Percentiles rank a stretch among this genome's conserved stretches.
phyloP scores from a whole-genome alignment of 2,329 filamentous ascomycete species.

The Penicillium aurantiogriseum region DNA sequence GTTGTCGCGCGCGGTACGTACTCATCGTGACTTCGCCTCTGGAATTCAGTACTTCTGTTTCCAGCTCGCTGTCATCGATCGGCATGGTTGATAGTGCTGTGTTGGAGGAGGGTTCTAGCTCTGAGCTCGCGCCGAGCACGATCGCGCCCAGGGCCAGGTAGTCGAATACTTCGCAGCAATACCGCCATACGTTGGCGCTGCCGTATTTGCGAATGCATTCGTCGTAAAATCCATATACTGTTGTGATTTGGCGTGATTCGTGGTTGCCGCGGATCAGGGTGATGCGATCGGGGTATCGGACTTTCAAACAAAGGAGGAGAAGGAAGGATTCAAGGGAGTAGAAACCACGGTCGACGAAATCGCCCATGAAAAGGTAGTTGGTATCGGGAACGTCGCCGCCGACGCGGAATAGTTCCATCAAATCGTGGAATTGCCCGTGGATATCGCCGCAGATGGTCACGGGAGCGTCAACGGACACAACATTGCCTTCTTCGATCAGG shows the following conservation, averaged over 20 bases:
- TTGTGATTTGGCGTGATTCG: slow-evolving; percentile 73
- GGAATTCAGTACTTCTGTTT: slow-evolving; percentile 90
- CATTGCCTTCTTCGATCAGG: slow-evolving; percentile 95
- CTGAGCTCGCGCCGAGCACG: slow-evolving; percentile 76
- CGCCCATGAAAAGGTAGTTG: slow-evolving; percentile 97
- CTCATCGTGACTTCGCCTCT: slow-evolving; percentile 72
- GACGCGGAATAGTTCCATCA: slow-evolving; percentile 95
- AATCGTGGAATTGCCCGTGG: slow-evolving; percentile 91
- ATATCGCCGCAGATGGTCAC: slow-evolving; percentile 98
- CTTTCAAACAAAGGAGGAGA: slow-evolving; percentile 91
- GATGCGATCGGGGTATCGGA: slow-evolving; percentile 72
- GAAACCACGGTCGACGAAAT: slow-evolving; percentile 97
- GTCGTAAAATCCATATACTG: slow-evolving; percentile 77
- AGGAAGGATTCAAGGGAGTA: slow-evolving; percentile 97
- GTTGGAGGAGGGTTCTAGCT: slow-evolving; percentile 58
- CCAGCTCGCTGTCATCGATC: slow-evolving; percentile 68
- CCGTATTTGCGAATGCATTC: slow-evolving; percentile 76
- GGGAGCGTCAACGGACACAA: slow-evolving; percentile 89
- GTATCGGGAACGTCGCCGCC: slow-evolving; percentile 93
- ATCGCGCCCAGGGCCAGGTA: slow-evolving; percentile 72
- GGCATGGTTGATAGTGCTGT: slow-evolving; percentile 52
- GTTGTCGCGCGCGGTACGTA: slow-evolving; percentile 37
- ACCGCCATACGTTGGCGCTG: slow-evolving; percentile 76
- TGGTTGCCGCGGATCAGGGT: slow-evolving; percentile 73
- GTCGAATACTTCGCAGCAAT: slow-evolving; percentile 75